Evolutionary conservation across 225 moss, liverwort and hornwort species (phyloP).

Genomic region (Anthoceros angustus): DNA sequence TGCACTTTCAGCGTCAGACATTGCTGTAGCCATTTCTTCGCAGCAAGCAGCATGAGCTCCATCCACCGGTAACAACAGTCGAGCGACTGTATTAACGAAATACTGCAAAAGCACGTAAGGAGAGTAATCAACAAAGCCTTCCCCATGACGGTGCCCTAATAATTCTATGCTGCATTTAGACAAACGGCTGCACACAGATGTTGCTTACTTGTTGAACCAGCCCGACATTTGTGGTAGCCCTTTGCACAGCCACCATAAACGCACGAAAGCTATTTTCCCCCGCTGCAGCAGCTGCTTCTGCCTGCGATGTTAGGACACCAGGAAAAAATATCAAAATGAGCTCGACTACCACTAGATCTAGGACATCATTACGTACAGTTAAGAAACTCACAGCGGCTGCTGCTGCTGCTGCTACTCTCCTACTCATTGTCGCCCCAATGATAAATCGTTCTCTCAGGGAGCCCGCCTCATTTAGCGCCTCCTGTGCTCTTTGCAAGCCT

Average conservation of each 20-base stretch:
- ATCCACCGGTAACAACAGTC: conserved; percentile 48
- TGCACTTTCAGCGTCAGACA: conserved; percentile 60
- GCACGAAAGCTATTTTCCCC: conserved; percentile 80
- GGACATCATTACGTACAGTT: neutral
- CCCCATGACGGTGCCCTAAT: neutral
- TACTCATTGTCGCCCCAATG: conserved; percentile 30
- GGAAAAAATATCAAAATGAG: neutral
- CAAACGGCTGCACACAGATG: conserved; percentile 1
- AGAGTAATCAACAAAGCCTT: neutral
- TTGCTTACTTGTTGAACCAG: conserved; percentile 63
- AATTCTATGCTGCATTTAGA: neutral
- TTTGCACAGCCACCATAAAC: conserved; percentile 73
- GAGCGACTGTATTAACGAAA: conserved; percentile 51
- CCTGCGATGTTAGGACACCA: conserved; percentile 19
- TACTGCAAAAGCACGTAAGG: conserved; percentile 36
- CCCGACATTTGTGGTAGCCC: conserved; percentile 68
- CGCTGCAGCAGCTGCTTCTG: conserved; percentile 70
- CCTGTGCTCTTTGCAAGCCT: conserved; percentile 59
- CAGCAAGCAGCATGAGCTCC: conserved; percentile 70
- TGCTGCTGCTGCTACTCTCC: conserved; percentile 60
- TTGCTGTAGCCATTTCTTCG: conserved; percentile 70
- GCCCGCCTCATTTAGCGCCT: conserved; percentile 70
- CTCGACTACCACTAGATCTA: neutral
- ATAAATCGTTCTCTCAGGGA: conserved; percentile 53
- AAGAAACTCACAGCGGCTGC: conserved; percentile 51